These are phyloP conservation scores for Trypanosoma caninum DNA, from an alignment of 208 protist genomes.

Conservation along the genomic window DNA sequence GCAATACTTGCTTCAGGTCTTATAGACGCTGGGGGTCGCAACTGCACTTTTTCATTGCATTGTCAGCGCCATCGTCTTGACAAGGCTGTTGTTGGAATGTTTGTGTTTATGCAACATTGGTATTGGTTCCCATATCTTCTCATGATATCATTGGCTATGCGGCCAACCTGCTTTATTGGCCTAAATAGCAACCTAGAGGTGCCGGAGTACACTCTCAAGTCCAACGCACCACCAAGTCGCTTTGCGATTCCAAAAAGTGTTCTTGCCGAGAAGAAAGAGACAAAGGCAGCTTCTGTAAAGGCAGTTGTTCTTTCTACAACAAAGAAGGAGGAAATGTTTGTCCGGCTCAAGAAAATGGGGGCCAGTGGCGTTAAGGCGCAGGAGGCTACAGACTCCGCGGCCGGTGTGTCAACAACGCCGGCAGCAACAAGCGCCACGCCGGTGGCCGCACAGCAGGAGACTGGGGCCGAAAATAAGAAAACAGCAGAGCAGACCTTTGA, in stretches of 20 bases:
- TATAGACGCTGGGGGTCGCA: conserved; percentile 97
- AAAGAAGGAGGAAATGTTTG: conserved; percentile 77
- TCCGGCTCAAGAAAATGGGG: conserved; percentile 46
- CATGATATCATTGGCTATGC: conserved; percentile 96
- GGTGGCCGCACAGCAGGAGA: not conserved
- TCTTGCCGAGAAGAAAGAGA: conserved; percentile 85
- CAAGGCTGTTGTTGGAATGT: conserved; percentile 96
- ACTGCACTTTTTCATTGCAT: conserved; percentile 96
- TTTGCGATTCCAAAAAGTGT: conserved; percentile 91
- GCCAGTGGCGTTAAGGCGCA: conserved; percentile 1
- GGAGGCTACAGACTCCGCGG: not conserved
- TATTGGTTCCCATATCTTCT: conserved; percentile 99
- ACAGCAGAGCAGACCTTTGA: conserved; percentile 47
- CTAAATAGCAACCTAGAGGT: conserved; percentile 97
- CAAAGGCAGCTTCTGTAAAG: conserved; percentile 50
- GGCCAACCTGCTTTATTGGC: conserved; percentile 96
- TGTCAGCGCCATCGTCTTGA: conserved; percentile 92
- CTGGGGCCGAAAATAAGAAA: conserved; percentile 33
- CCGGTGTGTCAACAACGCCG: not conserved
- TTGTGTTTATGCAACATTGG: conserved; percentile 99
- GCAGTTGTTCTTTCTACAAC: conserved; percentile 88
- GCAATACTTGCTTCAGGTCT: conserved; percentile 96
- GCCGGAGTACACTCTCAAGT: conserved; percentile 92
- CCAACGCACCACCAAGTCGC: conserved; percentile 88
- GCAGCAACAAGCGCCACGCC: not conserved